phyloP scores from a whole-genome alignment of 768 basidiomycete species.

The Daedaleopsis sinensis region DNA sequence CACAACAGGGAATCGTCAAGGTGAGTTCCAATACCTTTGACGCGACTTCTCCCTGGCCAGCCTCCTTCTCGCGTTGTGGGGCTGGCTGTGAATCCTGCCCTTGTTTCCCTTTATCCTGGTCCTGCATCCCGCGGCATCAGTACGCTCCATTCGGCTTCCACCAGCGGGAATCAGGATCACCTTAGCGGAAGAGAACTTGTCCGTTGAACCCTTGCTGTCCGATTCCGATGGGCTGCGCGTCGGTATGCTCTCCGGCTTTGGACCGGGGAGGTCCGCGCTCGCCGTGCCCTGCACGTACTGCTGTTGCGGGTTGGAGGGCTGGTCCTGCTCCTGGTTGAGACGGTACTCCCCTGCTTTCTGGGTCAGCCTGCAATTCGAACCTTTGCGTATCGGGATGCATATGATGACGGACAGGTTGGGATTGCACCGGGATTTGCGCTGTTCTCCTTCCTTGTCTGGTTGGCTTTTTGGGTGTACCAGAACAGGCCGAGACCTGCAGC shows the following conservation, averaged over 20 bases:
- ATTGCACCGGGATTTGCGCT: slow-evolving; percentile 8
- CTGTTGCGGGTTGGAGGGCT: slow-evolving; percentile 1
- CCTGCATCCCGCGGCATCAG: background rate
- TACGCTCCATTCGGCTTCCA: too few relatives aligned
- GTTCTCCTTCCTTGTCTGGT: slow-evolving; percentile 6
- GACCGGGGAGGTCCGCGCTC: background rate
- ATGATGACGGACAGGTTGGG: slow-evolving; percentile 14
- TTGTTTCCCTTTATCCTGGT: background rate
- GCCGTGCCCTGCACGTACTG: slow-evolving; percentile 4
- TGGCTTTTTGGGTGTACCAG: slow-evolving; percentile 17
- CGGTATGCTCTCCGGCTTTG: slow-evolving; percentile 3
- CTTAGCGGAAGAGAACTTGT: background rate
- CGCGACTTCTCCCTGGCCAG: background rate
- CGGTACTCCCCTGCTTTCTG: slow-evolving; percentile 16
- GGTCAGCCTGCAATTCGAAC: background rate
- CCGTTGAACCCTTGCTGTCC: background rate
- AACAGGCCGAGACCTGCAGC: slow-evolving; percentile 15
- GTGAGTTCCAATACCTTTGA: slow-evolving; percentile 3
- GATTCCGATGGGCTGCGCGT: slow-evolving; percentile 1
- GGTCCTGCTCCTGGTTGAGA: slow-evolving; percentile 10
- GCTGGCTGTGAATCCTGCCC: slow-evolving; percentile 2
- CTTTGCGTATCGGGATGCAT: background rate
- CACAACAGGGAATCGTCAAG: background rate
- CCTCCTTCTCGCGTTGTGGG: slow-evolving; percentile 7
- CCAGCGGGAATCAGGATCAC: background rate